Conservation (phyloP, 1,139 yeast genomes). For the Suhomyces terraborum region DNA sequence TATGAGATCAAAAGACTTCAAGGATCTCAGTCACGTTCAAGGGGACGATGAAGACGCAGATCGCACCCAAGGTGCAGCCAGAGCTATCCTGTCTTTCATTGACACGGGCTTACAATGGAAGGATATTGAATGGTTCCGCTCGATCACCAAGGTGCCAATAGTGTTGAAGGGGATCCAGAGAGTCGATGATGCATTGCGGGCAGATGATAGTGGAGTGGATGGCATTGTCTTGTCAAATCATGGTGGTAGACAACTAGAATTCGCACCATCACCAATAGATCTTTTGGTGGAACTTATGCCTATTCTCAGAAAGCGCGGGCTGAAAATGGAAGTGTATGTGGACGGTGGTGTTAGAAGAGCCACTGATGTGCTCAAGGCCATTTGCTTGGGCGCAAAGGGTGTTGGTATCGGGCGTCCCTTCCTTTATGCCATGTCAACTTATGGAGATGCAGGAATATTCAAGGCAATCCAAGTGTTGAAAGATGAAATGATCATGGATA, state of each 20-base stretch:
- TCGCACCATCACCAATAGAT: constrained; percentile 67
- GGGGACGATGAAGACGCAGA: constrained; percentile 66
- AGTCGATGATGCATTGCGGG: constrained; percentile 64
- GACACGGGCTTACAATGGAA: constrained; percentile 77
- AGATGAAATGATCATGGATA: constrained; percentile 82
- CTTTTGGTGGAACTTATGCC: constrained; percentile 67
- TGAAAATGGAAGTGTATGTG: constrained; percentile 53
- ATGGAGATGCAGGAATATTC: constrained; percentile 77
- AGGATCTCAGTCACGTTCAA: constrained; percentile 53
- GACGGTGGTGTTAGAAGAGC: constrained; percentile 76
- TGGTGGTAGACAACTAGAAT: constrained; percentile 76
- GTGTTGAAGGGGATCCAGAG: constrained; percentile 72
- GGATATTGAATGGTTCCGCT: constrained; percentile 55
- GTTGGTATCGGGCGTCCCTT: constrained; percentile 77
- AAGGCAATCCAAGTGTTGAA: constrained; percentile 76
- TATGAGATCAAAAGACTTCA: constrained; percentile 44
- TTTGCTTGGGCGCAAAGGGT: constrained; percentile 70
- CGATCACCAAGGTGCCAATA: constrained; percentile 64
- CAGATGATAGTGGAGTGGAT: constrained; percentile 62
- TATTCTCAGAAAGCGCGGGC: constrained; percentile 46
- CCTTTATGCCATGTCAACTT: constrained; percentile 68
- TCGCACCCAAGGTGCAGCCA: constrained; percentile 80
- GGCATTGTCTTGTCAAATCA: constrained; percentile 72
- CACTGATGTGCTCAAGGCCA: constrained; percentile 65
- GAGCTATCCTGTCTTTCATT: constrained; percentile 76